Evolutionary conservation across 2,329 filamentous ascomycete species (phyloP).

Genomic region (Colletotrichum sublineola): DNA sequence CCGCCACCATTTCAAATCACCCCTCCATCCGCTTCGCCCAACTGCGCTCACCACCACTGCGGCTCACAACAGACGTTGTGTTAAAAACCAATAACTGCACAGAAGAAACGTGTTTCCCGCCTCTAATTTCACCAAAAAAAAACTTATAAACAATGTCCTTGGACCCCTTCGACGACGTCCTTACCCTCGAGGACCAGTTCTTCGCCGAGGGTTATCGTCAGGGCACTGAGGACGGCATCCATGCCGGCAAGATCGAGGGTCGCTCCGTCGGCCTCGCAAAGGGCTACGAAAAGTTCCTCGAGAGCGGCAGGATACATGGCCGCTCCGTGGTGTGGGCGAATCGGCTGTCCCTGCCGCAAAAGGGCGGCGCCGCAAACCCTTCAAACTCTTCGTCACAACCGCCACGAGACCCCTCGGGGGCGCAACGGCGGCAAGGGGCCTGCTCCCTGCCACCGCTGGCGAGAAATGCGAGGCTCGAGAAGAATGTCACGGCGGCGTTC

Average conservation of each 20-base stretch:
- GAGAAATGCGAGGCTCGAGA: slow-evolving; percentile 75
- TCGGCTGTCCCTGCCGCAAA: slow-evolving; percentile 60
- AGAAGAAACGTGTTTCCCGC: fast-evolving
- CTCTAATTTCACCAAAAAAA: background rate
- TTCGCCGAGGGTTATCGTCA: slow-evolving; percentile 86
- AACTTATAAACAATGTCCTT: slow-evolving; percentile 46
- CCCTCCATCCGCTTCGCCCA: slow-evolving; percentile 25
- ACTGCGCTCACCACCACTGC: background rate
- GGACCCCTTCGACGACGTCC: slow-evolving; percentile 69
- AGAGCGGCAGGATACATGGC: slow-evolving; percentile 83
- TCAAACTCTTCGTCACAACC: slow-evolving; percentile 8
- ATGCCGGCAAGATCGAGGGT: slow-evolving; percentile 87
- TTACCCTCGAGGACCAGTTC: slow-evolving; percentile 76
- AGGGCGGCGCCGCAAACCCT: slow-evolving; percentile 15
- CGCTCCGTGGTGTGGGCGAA: slow-evolving; percentile 87
- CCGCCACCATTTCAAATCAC: slow-evolving; percentile 33
- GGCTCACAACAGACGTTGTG: background rate
- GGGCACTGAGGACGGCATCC: slow-evolving; percentile 80
- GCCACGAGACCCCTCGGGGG: slow-evolving; percentile 8
- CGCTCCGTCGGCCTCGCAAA: slow-evolving; percentile 91
- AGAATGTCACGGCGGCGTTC: slow-evolving; percentile 81
- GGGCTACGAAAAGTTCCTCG: slow-evolving; percentile 91
- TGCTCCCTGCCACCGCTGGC: slow-evolving; percentile 58
- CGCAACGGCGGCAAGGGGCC: background rate
- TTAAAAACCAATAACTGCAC: background rate